A percentile compares a stretch with the other conserved stretches of the same genome.
phyloP scores from a whole-genome alignment of 2,329 filamentous ascomycete species.

The Beauveria scarabaeidicola region DNA sequence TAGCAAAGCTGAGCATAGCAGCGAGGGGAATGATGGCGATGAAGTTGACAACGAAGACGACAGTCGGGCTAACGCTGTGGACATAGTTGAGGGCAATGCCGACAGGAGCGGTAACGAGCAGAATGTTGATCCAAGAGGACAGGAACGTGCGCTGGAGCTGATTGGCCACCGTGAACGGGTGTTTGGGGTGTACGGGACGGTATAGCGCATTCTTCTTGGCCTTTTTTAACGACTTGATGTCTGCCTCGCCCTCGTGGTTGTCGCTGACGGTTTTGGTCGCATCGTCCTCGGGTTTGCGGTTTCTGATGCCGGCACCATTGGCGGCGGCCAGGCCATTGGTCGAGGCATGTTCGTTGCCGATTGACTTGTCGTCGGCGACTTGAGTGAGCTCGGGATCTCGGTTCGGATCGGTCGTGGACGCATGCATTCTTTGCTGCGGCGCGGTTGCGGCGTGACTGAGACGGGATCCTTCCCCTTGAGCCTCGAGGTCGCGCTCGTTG shows the following conservation, averaged over 20 bases:
- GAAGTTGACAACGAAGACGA: constrained; percentile 83
- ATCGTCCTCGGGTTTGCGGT: constrained; percentile 23
- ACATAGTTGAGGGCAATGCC: constrained; percentile 70
- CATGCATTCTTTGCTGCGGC: constrained; percentile 18
- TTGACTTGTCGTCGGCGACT: constrained; percentile 17
- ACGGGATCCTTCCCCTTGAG: constrained; percentile 20
- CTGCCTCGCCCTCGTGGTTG: constrained; percentile 16
- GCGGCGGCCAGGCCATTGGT: constrained; percentile 16
- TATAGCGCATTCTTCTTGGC: constrained; percentile 33
- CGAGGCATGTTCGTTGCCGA: constrained; percentile 15
- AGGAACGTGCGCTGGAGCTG: constrained; percentile 69
- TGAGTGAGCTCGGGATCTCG: constrained; percentile 4
- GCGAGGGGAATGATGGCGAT: constrained; percentile 87
- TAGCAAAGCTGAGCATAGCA: constrained; percentile 77
- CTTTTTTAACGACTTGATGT: constrained; percentile 32
- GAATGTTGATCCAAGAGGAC: constrained; percentile 77
- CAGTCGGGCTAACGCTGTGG: constrained; percentile 42
- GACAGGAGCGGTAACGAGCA: constrained; percentile 68
- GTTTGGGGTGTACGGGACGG: constrained; percentile 39
- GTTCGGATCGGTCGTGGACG: constrained; percentile 12
- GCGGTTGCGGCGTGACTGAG: constrained; percentile 29
- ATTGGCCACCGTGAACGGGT: constrained; percentile 50
- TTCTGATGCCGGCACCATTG: constrained; percentile 20
- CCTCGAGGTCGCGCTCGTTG: constrained; percentile 16
- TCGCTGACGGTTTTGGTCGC: constrained; percentile 12